phyloP scores from a whole-genome alignment of 805 yeast genomes.

The Saccharomycopsis fermentans region DNA sequence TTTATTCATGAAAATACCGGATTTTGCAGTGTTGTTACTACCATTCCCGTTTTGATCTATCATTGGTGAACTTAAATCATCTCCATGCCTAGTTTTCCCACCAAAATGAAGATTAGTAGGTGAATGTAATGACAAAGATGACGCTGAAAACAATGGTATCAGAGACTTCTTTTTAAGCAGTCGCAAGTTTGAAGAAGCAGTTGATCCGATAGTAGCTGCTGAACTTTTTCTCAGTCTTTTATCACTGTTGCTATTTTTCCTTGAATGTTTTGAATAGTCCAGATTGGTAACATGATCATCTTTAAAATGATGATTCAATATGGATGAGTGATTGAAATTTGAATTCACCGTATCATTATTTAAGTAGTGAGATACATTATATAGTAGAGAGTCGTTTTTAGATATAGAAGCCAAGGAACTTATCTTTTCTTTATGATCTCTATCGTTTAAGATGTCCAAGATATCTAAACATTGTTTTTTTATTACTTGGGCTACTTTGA shows the following conservation, averaged over 20 bases:
- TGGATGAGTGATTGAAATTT: slow-evolving; percentile 14
- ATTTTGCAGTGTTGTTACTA: background rate
- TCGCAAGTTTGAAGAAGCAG: background rate
- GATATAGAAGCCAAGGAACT: background rate
- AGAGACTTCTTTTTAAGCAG: background rate
- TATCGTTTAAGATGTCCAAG: slow-evolving; percentile 9
- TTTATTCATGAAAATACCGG: background rate
- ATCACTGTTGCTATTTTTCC: background rate
- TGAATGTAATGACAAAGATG: background rate
- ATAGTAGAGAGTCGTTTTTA: background rate
- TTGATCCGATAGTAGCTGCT: background rate
- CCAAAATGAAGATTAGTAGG: background rate
- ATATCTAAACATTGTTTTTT: slow-evolving; percentile 14
- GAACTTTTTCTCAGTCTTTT: background rate
- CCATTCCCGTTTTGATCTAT: background rate
- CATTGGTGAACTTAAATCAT: background rate
- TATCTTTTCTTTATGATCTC: background rate
- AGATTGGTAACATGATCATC: background rate
- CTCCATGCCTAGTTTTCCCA: background rate
- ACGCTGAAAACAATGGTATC: background rate
- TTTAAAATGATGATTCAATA: background rate
- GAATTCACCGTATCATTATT: slow-evolving; percentile 12
- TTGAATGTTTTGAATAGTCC: background rate
- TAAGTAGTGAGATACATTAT: slow-evolving; percentile 8
- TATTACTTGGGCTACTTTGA: slow-evolving; percentile 10